Evolutionary conservation across 768 basidiomycete species (phyloP).

Genomic region (Panaeolus papilionaceus): DNA sequence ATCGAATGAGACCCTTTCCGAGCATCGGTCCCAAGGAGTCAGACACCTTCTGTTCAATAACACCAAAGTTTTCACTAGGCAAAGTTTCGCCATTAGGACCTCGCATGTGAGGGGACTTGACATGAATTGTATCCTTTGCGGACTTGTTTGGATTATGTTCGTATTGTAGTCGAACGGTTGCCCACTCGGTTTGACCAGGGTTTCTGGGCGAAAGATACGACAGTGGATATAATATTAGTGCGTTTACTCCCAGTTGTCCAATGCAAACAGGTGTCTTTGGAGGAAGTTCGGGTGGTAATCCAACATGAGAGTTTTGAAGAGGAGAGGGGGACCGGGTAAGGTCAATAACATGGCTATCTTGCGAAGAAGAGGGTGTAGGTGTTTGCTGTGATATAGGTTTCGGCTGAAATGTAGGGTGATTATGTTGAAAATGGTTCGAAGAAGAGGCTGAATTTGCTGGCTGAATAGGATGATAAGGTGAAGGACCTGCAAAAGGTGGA

Average conservation of each 20-base stretch:
- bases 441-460: slow-evolving; percentile 30
- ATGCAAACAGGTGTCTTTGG: slow-evolving; percentile 90
- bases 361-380: slow-evolving; percentile 19
- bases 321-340: slow-evolving; percentile 71
- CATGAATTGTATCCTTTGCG: slow-evolving; percentile 77
- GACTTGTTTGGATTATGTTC: slow-evolving; percentile 67
- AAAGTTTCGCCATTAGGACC: slow-evolving; percentile 57
- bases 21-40: slow-evolving; percentile 83
- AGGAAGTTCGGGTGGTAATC: slow-evolving; percentile 63
- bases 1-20: slow-evolving; percentile 80
- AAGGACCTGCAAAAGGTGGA: slow-evolving; percentile 57
- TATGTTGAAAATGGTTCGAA: slow-evolving; percentile 32
- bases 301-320: slow-evolving; percentile 31
- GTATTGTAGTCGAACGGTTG: slow-evolving; percentile 70
- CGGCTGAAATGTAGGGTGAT: slow-evolving; percentile 30
- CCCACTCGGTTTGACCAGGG: slow-evolving; percentile 65
- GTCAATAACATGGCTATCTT: slow-evolving; percentile 70
- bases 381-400: slow-evolving; percentile 27
- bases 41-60: slow-evolving; percentile 88
- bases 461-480: slow-evolving; percentile 38
- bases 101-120: slow-evolving; percentile 66
- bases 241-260: slow-evolving; percentile 82
- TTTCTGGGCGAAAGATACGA: slow-evolving; percentile 63
- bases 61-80: slow-evolving; percentile 75
- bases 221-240: slow-evolving; percentile 85